These are phyloP conservation scores for Glonium stellatum DNA, from an alignment of 495 filamentous ascomycete species.

Conservation along the genomic window DNA sequence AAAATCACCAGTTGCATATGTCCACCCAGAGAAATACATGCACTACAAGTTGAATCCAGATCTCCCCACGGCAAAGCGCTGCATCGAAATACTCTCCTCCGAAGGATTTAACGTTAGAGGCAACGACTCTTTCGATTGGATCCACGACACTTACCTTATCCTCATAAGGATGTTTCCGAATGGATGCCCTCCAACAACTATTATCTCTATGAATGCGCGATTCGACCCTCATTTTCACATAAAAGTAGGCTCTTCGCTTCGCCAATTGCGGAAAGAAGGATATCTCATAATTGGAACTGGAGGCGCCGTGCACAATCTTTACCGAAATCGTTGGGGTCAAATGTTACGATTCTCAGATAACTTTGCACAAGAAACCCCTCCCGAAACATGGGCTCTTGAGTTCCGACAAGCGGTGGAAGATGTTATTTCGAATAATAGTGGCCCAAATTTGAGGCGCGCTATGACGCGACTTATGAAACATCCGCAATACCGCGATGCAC, in stretches of 20 bases:
- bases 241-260: slow-evolving; percentile 47
- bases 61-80: slow-evolving; percentile 41
- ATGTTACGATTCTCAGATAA: slow-evolving; percentile 55
- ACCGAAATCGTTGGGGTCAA: slow-evolving; percentile 53
- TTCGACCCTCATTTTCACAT: slow-evolving; percentile 58
- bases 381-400: slow-evolving; percentile 50
- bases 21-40: slow-evolving; percentile 52
- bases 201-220: slow-evolving; percentile 51
- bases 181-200: slow-evolving; percentile 50
- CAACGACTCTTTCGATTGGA: slow-evolving; percentile 53
- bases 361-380: slow-evolving; percentile 51
- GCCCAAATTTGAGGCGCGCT: slow-evolving; percentile 43
- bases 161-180: slow-evolving; percentile 57
- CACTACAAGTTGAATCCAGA: slow-evolving; percentile 52
- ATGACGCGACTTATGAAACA: slow-evolving; percentile 56
- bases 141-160: slow-evolving; percentile 58
- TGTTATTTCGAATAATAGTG: slow-evolving; percentile 44
- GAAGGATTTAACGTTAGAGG: slow-evolving; percentile 46
- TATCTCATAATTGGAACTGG: slow-evolving; percentile 55
- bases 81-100: slow-evolving; percentile 40
- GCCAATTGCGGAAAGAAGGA: slow-evolving; percentile 43
- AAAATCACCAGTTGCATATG: slow-evolving; percentile 54
- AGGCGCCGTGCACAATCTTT: slow-evolving; percentile 58
- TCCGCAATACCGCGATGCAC: slow-evolving; percentile 52
- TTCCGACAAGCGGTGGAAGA: slow-evolving; percentile 56